A percentile compares a stretch with the other conserved stretches of the same genome.
phyloP scores from a whole-genome alignment of 1,139 yeast genomes.

The Debaryomyces udenii region DNA sequence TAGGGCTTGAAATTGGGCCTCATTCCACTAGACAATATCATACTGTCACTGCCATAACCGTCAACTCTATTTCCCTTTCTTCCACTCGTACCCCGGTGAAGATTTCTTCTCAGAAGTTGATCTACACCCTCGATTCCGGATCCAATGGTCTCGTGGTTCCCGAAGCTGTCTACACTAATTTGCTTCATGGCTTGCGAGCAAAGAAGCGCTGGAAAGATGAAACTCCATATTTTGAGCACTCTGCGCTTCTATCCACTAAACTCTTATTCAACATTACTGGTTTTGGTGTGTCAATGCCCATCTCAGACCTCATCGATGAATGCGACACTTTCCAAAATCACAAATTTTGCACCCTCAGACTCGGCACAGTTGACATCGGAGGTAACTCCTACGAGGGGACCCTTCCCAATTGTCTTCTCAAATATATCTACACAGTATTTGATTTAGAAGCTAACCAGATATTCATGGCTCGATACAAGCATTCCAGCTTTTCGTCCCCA shows the following conservation, averaged over 20 bases:
- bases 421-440: conserved; percentile 23
- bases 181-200: conserved; percentile 18
- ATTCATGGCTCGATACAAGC: conserved; percentile 20
- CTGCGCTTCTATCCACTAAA: conserved; percentile 7
- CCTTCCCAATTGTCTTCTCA: conserved; percentile 23
- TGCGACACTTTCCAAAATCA: conserved; percentile 15
- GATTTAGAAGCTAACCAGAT: conserved; percentile 23
- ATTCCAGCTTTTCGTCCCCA: conserved; percentile 3
- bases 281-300: conserved; percentile 18
- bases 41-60: conserved; percentile 21
- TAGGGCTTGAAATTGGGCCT: conserved; percentile 18
- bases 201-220: conserved; percentile 14
- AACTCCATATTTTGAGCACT: conserved; percentile 14
- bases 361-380: conserved; percentile 20
- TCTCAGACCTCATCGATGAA: conserved; percentile 22
- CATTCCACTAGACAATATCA: conserved; percentile 13
- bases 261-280: conserved; percentile 25
- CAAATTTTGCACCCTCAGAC: conserved; percentile 18
- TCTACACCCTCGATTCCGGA: conserved; percentile 26
- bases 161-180: conserved; percentile 20
- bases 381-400: conserved; percentile 20
- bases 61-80: conserved; percentile 19
- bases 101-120: conserved; percentile 20
- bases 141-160: conserved; percentile 24
- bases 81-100: conserved; percentile 5